Base-by-base conservation (phyloP, 2,329 filamentous ascomycete species). In the Sclerotinia nivalis region DNA sequence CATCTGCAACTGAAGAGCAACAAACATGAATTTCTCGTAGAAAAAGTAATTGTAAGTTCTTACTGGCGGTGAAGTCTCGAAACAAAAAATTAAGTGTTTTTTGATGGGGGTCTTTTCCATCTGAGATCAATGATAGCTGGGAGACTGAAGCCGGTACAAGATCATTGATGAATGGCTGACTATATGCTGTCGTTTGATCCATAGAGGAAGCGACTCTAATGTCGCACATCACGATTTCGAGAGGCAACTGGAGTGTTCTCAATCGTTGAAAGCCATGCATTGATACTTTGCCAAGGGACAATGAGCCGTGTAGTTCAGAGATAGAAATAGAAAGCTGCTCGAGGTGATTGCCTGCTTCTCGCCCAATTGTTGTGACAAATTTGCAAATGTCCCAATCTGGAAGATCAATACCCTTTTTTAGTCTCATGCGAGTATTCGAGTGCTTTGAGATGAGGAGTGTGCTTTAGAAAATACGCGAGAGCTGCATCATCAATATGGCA, bases 351-450 rank as follows among this genome's bases (percentile, higher is more conserved):
- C 66, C 61, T 8, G 60, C 55, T 52, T 68, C 49, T 31, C 61
- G 68, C 59, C 56, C 68, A 69, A 73, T 50, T 37, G 68, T 68
- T 18, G 50, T 56, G 40, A 73, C 49, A 58, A 71, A 71, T 43
- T 70, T 69, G 70, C 68, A 71, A 31, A 31, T 31, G 31, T 31
- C 31, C 31, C 31, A 31, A 31, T 31, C 31, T 31, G 31, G 31
- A 31, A 31, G 31, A 31, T 4, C 31, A 31, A 31, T 62, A 4
- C 12, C 8, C 43, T 40, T 20, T 47, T 31, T 50, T n/a, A 9
- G 25, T n/a, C 4, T 28, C 8, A 47, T 62, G 9, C 13, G 37
- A 45, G 22, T 55, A 55, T n/a, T 12, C 22, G 45, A 50, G 43
- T 45, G n/a, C 31, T 61, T 49, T 66, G 34, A 31, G 49, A 31